These are phyloP conservation scores for Zasmidium citrigriseum DNA, from an alignment of 2,329 filamentous ascomycete genomes.

Conservation along the genomic window DNA sequence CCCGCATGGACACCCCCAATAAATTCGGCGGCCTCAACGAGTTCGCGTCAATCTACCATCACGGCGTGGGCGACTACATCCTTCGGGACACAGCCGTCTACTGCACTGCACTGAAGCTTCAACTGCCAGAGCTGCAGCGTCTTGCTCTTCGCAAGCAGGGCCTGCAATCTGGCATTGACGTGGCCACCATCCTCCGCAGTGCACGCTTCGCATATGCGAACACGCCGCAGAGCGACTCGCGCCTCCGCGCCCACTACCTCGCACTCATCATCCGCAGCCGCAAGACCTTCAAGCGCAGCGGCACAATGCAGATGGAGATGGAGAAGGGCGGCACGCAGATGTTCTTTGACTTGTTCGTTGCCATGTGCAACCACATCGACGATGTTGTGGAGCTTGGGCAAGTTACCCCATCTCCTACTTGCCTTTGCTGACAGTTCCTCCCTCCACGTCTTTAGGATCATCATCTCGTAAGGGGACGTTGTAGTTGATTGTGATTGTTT, in stretches of 20 bases:
- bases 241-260: slow-evolving; percentile 93
- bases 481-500: neutral
- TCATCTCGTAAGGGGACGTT: slow-evolving; percentile 2
- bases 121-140: slow-evolving; percentile 87
- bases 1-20: slow-evolving; percentile 44
- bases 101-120: slow-evolving; percentile 87
- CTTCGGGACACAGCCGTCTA: slow-evolving; percentile 93
- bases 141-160: slow-evolving; percentile 93
- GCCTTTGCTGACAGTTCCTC: slow-evolving; percentile 2
- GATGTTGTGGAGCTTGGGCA: slow-evolving; percentile 87
- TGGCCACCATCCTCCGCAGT: slow-evolving; percentile 85
- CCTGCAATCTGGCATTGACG: slow-evolving; percentile 87
- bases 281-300: slow-evolving; percentile 96
- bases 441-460: neutral
- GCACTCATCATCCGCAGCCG: slow-evolving; percentile 96
- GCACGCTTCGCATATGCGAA: slow-evolving; percentile 95
- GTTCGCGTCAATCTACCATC: slow-evolving; percentile 72
- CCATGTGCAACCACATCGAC: slow-evolving; percentile 97
- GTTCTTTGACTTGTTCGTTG: slow-evolving; percentile 98
- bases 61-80: slow-evolving; percentile 72
- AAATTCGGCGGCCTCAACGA: slow-evolving; percentile 59
- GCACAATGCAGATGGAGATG: slow-evolving; percentile 99
- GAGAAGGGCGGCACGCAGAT: slow-evolving; percentile 82
- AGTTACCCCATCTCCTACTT: slow-evolving; percentile 42
- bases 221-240: slow-evolving; percentile 89